Evolutionary conservation across 2,329 filamentous ascomycete species (phyloP).

Genomic region (Neonectria hederae): DNA sequence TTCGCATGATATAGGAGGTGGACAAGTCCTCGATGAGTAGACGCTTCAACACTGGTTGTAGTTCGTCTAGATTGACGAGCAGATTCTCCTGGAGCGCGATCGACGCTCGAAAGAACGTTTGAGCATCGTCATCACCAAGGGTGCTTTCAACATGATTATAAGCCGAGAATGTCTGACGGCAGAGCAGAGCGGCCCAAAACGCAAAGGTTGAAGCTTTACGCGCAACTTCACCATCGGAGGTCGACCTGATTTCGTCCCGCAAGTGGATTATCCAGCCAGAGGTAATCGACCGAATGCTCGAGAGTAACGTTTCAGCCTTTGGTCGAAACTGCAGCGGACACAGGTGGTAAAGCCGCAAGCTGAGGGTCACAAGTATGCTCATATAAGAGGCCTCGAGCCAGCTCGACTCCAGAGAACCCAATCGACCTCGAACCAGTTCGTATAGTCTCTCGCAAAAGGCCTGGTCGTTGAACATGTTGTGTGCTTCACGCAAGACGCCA

Average conservation of each 20-base stretch:
- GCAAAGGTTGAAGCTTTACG: constrained; percentile 51
- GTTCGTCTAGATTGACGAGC: constrained; percentile 19
- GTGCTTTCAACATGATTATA: not conserved
- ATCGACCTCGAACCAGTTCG: constrained; percentile 53
- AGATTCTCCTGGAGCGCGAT: constrained; percentile 44
- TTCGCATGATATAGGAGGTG: constrained; percentile 18
- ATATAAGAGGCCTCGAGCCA: constrained; percentile 69
- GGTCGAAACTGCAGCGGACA: constrained; percentile 11
- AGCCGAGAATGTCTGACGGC: constrained; percentile 51
- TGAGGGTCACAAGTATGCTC: constrained; percentile 64
- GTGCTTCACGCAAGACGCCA: constrained; percentile 54
- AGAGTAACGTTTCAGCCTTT: constrained; percentile 49
- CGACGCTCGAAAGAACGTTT: constrained; percentile 37
- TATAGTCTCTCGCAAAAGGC: constrained; percentile 60
- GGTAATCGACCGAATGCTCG: constrained; percentile 53
- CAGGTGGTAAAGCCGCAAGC: constrained; percentile 50
- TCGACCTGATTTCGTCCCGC: constrained; percentile 53
- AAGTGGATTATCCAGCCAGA: constrained; percentile 61
- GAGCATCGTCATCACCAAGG: constrained; percentile 14
- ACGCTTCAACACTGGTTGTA: constrained; percentile 9
- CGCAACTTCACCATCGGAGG: constrained; percentile 49
- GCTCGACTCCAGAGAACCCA: constrained; percentile 60
- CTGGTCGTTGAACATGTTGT: constrained; percentile 59
- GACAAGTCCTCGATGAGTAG: constrained; percentile 37
- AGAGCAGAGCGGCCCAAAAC: constrained; percentile 66